Evolutionary conservation across 495 filamentous ascomycete genomes (phyloP).

Genomic region (Pyrenula massariospora): DNA sequence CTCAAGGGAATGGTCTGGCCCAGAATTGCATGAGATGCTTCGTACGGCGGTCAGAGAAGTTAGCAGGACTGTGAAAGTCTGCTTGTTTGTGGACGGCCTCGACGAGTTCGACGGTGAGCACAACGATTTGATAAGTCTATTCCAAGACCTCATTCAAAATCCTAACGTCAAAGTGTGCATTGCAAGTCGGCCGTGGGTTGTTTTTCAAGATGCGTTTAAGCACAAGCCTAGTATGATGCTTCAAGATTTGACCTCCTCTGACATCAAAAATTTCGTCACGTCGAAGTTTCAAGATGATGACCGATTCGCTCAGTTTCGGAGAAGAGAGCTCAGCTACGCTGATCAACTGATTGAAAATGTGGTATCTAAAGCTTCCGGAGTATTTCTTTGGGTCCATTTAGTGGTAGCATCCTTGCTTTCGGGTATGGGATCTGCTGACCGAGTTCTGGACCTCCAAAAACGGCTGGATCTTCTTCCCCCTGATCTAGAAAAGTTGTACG

Average conservation of each 20-base stretch:
- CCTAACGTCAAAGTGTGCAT: slow-evolving; percentile 32
- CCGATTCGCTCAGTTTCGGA: not conserved
- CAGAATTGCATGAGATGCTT: not conserved
- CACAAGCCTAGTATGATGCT: slow-evolving; percentile 8
- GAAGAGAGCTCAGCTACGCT: not conserved
- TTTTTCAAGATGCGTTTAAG: slow-evolving; percentile 29
- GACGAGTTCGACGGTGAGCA: slow-evolving; percentile 31
- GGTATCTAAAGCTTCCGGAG: slow-evolving; percentile 16
- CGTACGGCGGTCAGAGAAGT: not conserved
- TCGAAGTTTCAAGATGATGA: slow-evolving; percentile 4
- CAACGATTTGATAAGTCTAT: slow-evolving; percentile 11
- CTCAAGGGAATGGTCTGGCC: too few relatives aligned
- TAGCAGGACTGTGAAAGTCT: not conserved
- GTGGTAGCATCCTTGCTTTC: slow-evolving; percentile 16
- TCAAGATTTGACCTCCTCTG: slow-evolving; percentile 16
- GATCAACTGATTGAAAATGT: slow-evolving; percentile 7
- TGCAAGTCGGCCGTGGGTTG: slow-evolving; percentile 36
- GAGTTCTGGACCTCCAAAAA: slow-evolving; percentile 7
- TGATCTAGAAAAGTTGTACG: slow-evolving; percentile 15
- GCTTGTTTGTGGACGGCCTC: slow-evolving; percentile 30
- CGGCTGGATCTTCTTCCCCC: slow-evolving; percentile 13
- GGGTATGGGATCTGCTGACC: slow-evolving; percentile 18
- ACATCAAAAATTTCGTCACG: slow-evolving; percentile 18
- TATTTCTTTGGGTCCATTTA: slow-evolving; percentile 29
- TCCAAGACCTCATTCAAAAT: slow-evolving; percentile 2